phyloP scores from a whole-genome alignment of 2,329 filamentous ascomycete species.

The Gnomoniopsis sp. region DNA sequence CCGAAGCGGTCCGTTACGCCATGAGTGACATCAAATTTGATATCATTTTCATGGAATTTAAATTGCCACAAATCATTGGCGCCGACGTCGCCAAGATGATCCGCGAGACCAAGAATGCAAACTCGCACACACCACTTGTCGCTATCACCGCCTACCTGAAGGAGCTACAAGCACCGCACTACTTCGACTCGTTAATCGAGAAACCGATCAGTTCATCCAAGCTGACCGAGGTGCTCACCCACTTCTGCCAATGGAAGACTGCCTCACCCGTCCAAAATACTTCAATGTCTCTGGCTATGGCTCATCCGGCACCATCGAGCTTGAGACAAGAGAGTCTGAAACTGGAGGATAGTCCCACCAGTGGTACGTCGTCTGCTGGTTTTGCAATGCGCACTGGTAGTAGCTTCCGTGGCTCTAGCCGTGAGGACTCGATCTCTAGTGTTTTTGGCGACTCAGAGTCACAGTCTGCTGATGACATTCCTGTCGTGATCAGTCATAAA shows the following conservation, averaged over 20 bases:
- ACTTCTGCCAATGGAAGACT: slow-evolving; percentile 90
- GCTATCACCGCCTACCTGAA: slow-evolving; percentile 98
- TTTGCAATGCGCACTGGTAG: slow-evolving; percentile 69
- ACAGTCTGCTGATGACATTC: slow-evolving; percentile 71
- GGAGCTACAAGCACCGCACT: slow-evolving; percentile 88
- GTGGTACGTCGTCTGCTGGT: slow-evolving; percentile 59
- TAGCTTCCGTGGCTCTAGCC: slow-evolving; percentile 74
- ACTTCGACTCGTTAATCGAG: slow-evolving; percentile 93
- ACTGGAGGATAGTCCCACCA: slow-evolving; percentile 79
- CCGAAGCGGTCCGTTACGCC: slow-evolving; percentile 88
- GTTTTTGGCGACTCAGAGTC: slow-evolving; percentile 85
- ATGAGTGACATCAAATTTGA: slow-evolving; percentile 98
- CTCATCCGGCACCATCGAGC: slow-evolving; percentile 59
- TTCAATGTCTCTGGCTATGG: slow-evolving; percentile 41
- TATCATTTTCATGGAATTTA: slow-evolving; percentile 97
- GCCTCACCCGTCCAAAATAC: slow-evolving; percentile 50
- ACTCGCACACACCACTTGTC: slow-evolving; percentile 91
- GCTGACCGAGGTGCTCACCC: slow-evolving; percentile 80
- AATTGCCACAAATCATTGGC: slow-evolving; percentile 89
- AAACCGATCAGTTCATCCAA: slow-evolving; percentile 95
- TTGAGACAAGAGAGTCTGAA: slow-evolving; percentile 62
- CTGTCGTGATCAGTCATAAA: slow-evolving; percentile 71
- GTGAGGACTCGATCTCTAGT: slow-evolving; percentile 85
- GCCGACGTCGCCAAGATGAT: slow-evolving; percentile 97
- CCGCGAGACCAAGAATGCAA: slow-evolving; percentile 91